A percentile compares a stretch with the other conserved stretches of the same genome.
Conservation (phyloP, 495 filamentous ascomycete species). For the Penicillium soppii region DNA sequence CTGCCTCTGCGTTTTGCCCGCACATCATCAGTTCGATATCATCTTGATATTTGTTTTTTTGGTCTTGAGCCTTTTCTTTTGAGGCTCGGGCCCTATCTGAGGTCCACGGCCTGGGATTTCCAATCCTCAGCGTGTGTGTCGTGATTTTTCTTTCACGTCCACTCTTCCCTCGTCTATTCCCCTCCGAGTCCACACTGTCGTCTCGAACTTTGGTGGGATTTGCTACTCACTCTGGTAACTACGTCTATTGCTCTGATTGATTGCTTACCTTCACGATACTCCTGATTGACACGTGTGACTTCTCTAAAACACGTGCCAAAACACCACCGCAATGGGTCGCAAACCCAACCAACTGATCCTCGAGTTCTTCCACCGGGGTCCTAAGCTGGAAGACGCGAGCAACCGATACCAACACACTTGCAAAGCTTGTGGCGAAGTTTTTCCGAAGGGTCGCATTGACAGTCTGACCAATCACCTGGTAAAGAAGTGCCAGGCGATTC, state of each 20-base stretch:
- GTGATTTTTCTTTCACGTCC: slow-evolving; percentile 5
- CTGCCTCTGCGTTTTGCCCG: slow-evolving; percentile 42
- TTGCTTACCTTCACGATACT: not conserved
- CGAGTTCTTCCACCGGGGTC: slow-evolving; percentile 79
- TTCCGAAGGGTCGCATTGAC: slow-evolving; percentile 82
- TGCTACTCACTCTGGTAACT: not conserved
- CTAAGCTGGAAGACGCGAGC: slow-evolving; percentile 77
- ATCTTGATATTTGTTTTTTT: not conserved
- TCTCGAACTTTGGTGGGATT: not conserved
- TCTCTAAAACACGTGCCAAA: slow-evolving; percentile 4
- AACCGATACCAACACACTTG: slow-evolving; percentile 88
- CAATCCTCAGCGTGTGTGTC: slow-evolving; percentile 5
- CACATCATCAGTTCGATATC: slow-evolving; percentile 11
- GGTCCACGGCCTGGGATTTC: slow-evolving; percentile 1
- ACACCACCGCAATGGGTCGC: slow-evolving; percentile 61
- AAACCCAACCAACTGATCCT: slow-evolving; percentile 79
- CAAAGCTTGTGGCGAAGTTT: slow-evolving; percentile 79
- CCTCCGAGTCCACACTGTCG: not conserved
- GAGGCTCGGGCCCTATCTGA: slow-evolving; percentile 3
- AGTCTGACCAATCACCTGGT: slow-evolving; percentile 73
- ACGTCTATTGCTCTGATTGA: not conserved
- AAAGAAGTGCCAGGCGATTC: slow-evolving; percentile 77
- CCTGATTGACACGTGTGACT: not conserved
- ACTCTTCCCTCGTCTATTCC: not conserved
- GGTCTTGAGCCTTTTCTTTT: slow-evolving; percentile 1